Base-by-base conservation (phyloP, 345 rosid species). In the Euphorbia lathyris region DNA sequence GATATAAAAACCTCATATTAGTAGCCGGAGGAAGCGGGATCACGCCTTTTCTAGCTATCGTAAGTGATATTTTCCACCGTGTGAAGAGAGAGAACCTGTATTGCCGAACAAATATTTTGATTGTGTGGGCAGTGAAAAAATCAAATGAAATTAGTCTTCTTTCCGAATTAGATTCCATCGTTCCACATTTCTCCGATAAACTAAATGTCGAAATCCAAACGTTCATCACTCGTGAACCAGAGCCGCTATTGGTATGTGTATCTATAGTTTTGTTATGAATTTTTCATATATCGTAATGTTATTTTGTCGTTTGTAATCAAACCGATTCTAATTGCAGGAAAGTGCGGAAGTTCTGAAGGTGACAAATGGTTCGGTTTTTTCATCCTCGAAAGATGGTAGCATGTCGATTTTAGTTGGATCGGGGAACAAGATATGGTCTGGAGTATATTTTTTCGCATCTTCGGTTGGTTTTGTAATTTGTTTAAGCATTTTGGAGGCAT, bases 1-100 rank as follows among this genome's bases (percentile, higher is more conserved):
- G 97, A 85, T 90, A 90, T 23, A 89, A 90, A 78, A 85, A 87
- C 84, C 83, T 93, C 45, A 69, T 93, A 52, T 78, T 93, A 67
- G 91, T 93, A 11, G 98, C 97, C 0, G 98, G 98, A 65, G 97
- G 98, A 61, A 90, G 87, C 27, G 98, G 97, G 53, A 86, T 93
- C 69, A 84, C 97, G 11, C 98, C 98, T 0, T 86, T 93, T 81
- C 63, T 93, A 34, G 97, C 97, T 34, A 84, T 93, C 72, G 22
- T 90, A 78, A 86, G 92, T 32, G 96, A 93, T 68, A 72, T 93
- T 75, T 72, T 87, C 65, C 93, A 85, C 74, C 83, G 92, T 14
- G 57, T 79, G 30, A 79, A 80, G 43, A 85, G 85, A 69, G 93
- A 85, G 20, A 85, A 79, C 67, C 80, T 83, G 36, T 90, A 95